These are phyloP conservation scores for Trametes villosa DNA, from an alignment of 768 basidiomycete species.

Conservation along the genomic window DNA sequence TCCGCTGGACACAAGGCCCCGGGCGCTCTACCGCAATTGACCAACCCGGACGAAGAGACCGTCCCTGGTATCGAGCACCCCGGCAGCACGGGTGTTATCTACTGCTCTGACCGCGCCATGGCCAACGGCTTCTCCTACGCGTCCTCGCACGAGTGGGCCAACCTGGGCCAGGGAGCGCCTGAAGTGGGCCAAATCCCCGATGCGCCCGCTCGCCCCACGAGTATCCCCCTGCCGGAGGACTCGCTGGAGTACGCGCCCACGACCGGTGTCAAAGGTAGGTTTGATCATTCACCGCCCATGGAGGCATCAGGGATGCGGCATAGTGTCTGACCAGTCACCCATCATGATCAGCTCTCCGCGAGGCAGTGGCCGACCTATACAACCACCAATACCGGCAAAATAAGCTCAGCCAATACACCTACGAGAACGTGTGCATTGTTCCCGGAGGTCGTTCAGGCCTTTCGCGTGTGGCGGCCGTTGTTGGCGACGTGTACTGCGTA, in stretches of 20 bases:
- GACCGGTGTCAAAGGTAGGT: conserved; percentile 80
- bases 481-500: conserved; percentile 81
- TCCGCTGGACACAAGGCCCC: conserved; percentile 71
- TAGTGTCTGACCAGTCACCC: conserved; percentile 9
- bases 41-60: conserved; percentile 87
- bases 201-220: conserved; percentile 66
- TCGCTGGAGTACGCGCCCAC: conserved; percentile 92
- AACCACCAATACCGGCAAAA: conserved; percentile 85
- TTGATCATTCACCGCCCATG: not conserved
- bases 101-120: conserved; percentile 93
- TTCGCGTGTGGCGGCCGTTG: conserved; percentile 88
- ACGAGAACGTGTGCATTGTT: conserved; percentile 93
- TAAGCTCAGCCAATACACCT: conserved; percentile 84
- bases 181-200: conserved; percentile 86
- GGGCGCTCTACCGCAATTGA: conserved; percentile 65
- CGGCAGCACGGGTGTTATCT: conserved; percentile 67
- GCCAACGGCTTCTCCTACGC: conserved; percentile 91
- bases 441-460: conserved; percentile 92
- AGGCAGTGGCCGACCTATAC: conserved; percentile 90
- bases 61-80: conserved; percentile 88
- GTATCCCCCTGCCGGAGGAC: conserved; percentile 69
- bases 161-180: conserved; percentile 91
- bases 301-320: not conserved
- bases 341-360: conserved; percentile 62
- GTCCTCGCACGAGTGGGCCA: conserved; percentile 80